Evolutionary conservation across 495 filamentous ascomycete species (phyloP).

Genomic region (Annulohypoxylon bovei): DNA sequence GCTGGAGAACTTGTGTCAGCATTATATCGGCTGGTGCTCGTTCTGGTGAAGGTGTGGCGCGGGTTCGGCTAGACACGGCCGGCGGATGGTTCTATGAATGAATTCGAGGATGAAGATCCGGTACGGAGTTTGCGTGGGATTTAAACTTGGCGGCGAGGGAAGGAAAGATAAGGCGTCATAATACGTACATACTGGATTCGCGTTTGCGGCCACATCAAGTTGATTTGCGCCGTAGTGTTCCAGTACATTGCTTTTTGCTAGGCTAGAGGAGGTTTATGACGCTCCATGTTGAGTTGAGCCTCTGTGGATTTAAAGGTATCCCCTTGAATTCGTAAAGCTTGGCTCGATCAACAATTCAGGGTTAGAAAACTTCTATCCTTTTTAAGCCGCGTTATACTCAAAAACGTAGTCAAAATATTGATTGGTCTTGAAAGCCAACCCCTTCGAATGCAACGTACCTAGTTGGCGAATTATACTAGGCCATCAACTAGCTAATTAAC

Average conservation of each 20-base stretch:
- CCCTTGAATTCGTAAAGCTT: background rate
- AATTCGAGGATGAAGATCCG: background rate
- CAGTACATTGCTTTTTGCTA: background rate
- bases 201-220: background rate
- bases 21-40: constrained; percentile 98
- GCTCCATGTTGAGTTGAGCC: background rate
- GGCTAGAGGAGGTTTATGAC: background rate
- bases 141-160: background rate
- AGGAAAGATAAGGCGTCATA: background rate
- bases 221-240: background rate
- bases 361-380: background rate
- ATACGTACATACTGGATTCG: background rate
- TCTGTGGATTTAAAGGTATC: background rate
- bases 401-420: background rate
- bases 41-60: constrained; percentile 71
- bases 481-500: background rate
- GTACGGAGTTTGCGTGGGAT: constrained; percentile 6
- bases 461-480: background rate
- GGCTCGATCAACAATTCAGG: background rate
- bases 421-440: background rate
- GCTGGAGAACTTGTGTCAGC: constrained; percentile 96
- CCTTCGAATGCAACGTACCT: background rate
- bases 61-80: background rate
- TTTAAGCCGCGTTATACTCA: background rate
- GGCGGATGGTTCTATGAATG: background rate